Conservation (phyloP, 371 early-diverging fungal species). For the Mucor indicus region DNA sequence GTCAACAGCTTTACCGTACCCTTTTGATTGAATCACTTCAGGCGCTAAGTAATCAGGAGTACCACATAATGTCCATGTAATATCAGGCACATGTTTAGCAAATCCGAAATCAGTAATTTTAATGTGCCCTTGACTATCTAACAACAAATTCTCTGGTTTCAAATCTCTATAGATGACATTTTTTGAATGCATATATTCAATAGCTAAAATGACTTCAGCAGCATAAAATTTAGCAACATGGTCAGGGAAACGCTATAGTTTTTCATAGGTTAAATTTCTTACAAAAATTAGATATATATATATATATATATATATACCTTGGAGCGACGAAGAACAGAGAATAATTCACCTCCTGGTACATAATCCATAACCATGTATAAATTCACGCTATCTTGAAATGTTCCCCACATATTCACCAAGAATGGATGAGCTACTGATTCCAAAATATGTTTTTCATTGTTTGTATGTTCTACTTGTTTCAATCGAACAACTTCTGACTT, state of each 20-base stretch:
- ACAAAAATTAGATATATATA: too few relatives aligned
- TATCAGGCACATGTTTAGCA: conserved; percentile 92
- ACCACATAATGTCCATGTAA: conserved; percentile 97
- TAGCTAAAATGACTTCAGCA: conserved; percentile 71
- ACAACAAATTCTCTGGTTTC: conserved; percentile 90
- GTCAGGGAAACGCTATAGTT: conserved; percentile 75
- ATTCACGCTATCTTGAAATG: conserved; percentile 86
- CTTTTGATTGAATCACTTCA: conserved; percentile 82
- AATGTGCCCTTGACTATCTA: conserved; percentile 89
- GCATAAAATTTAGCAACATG: conserved; percentile 85
- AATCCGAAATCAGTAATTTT: conserved; percentile 99
- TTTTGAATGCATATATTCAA: conserved; percentile 89
- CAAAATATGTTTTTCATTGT: conserved; percentile 94
- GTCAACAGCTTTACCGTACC: conserved; percentile 94
- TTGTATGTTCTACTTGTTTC: conserved; percentile 97
- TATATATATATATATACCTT: too few relatives aligned
- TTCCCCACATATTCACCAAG: conserved; percentile 90
- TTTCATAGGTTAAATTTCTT: too few relatives aligned
- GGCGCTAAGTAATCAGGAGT: conserved; percentile 94
- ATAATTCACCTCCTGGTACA: conserved; percentile 93
- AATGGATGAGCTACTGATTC: conserved; percentile 89
- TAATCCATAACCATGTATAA: conserved; percentile 97
- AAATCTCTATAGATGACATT: conserved; percentile 93
- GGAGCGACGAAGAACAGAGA: conserved; percentile 72
- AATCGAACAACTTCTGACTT: conserved; percentile 92